Evolutionary conservation across 1,139 yeast genomes (phyloP).

Genomic region (Yamadazyma sp.): DNA sequence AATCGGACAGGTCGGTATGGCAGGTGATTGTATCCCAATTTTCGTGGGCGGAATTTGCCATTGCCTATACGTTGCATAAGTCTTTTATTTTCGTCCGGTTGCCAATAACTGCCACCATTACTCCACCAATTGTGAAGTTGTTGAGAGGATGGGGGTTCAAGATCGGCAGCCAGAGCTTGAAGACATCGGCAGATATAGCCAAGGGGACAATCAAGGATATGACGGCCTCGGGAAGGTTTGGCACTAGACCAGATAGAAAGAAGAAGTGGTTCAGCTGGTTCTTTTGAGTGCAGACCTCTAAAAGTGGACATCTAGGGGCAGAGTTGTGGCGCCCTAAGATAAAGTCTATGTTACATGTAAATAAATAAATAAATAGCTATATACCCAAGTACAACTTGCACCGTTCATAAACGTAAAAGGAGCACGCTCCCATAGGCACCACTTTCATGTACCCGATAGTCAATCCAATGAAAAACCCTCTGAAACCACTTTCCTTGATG

Average conservation of each 20-base stretch:
- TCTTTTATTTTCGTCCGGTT: constrained; percentile 76
- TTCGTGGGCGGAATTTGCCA: constrained; percentile 68
- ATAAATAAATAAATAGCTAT: constrained; percentile 18
- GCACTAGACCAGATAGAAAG: constrained; percentile 48
- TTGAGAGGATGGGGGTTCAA: constrained; percentile 81
- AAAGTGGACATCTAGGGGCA: too few relatives aligned
- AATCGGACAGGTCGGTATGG: constrained; percentile 7
- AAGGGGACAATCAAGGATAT: constrained; percentile 25
- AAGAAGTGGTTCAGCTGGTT: constrained; percentile 68
- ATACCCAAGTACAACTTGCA: constrained; percentile 69
- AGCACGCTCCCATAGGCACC: constrained; percentile 96
- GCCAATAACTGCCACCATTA: constrained; percentile 89
- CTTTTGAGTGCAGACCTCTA: too few relatives aligned
- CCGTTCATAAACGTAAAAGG: constrained; percentile 91
- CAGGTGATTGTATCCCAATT: constrained; percentile 40
- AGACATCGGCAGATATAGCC: constrained; percentile 38
- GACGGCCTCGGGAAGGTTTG: constrained; percentile 50
- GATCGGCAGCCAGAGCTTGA: constrained; percentile 54
- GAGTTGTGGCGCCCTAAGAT: too few relatives aligned
- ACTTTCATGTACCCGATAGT: constrained; percentile 94
- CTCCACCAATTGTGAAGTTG: constrained; percentile 72
- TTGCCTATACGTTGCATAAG: constrained; percentile 94
- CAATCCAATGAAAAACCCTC: constrained; percentile 90
- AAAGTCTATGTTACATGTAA: constrained; percentile 5
- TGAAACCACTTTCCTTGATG: constrained; percentile 68